Evolutionary conservation across 106 monocot genomes (phyloP), one percentile per base, ranked within the genome.

Genomic region (Dioscorea alata): DNA sequence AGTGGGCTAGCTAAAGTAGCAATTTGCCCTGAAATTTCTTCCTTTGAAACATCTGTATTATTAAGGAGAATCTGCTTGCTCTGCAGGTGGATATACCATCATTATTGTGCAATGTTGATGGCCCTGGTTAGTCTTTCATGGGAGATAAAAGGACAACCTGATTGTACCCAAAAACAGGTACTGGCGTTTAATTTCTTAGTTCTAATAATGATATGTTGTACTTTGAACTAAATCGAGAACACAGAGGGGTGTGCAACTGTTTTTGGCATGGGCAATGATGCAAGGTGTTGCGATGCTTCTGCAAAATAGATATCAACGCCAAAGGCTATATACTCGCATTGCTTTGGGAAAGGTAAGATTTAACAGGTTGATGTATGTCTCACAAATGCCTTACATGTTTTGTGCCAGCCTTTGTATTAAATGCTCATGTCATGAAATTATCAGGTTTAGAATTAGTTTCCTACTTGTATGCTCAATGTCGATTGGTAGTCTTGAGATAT

Each of bases 1-100:
- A 42, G 10, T 3, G 42, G 42, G 42, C 42, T 6, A 42, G 42
- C 9, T 42, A 42, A 42, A 42, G 9, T 42, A 42, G 10, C 6
- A 42, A 42, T 42, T 42, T 3, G 2, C 42, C 42, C 42, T 42
- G 42, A 6, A 42, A 42, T 42, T 42, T 42, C 10, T 6, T 5
- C 42, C 42, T 8, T 42, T 42, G 42, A 42, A 42, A 42, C 10
- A 42, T 28, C 28, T 42, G 42, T 42, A 5, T 6, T 42, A 42
- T 6, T 34, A 34, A 34, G 34, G 34, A 7, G 34, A 34, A 34
- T 34, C 34, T 69, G 23, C 48, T 79, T 54, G 15, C 8, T 61
- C n/a, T 72, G 42, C 54, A 94, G 94, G 94, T 94, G 94, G 94
- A 79, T 94, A 76, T 88, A 71, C 68, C 94, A 94, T 88, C 94